Evolutionary conservation across 2,329 filamentous ascomycete genomes (phyloP).

Genomic region (Phyllosticta citrichinensis): DNA sequence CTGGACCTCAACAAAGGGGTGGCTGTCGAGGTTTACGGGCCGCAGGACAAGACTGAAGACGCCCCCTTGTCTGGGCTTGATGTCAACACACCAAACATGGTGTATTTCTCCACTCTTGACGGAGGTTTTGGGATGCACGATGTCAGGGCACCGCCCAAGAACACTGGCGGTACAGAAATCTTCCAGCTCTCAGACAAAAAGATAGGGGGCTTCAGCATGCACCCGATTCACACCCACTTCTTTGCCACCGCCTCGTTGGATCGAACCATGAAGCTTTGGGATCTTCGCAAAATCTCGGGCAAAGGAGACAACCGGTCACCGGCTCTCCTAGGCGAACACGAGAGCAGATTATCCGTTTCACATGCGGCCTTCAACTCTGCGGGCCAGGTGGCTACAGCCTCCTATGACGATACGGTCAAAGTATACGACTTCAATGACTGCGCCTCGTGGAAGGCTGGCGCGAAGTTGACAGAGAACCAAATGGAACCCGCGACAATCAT

Average conservation of each 20-base stretch:
- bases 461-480: slow-evolving; percentile 49
- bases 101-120: slow-evolving; percentile 81
- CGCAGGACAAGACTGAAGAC: slow-evolving; percentile 57
- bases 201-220: slow-evolving; percentile 84
- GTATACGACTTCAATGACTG: slow-evolving; percentile 64
- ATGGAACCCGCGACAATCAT: slow-evolving; percentile 63
- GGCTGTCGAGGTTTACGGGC: slow-evolving; percentile 73
- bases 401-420: slow-evolving; percentile 92
- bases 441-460: slow-evolving; percentile 39
- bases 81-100: slow-evolving; percentile 58
- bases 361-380: slow-evolving; percentile 82
- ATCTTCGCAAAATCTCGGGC: slow-evolving; percentile 67
- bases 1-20: slow-evolving; percentile 73
- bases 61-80: slow-evolving; percentile 77
- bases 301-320: slow-evolving; percentile 53
- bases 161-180: slow-evolving; percentile 44
- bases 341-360: slow-evolving; percentile 74
- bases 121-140: slow-evolving; percentile 77
- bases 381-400: slow-evolving; percentile 81
- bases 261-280: slow-evolving; percentile 84
- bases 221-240: slow-evolving; percentile 70
- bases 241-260: slow-evolving; percentile 85
- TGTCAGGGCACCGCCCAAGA: slow-evolving; percentile 47
- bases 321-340: slow-evolving; percentile 67
- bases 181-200: slow-evolving; percentile 83